Base-by-base conservation (phyloP, 2,329 filamentous ascomycete genomes). In the Pseudogymnoascus sp. region DNA sequence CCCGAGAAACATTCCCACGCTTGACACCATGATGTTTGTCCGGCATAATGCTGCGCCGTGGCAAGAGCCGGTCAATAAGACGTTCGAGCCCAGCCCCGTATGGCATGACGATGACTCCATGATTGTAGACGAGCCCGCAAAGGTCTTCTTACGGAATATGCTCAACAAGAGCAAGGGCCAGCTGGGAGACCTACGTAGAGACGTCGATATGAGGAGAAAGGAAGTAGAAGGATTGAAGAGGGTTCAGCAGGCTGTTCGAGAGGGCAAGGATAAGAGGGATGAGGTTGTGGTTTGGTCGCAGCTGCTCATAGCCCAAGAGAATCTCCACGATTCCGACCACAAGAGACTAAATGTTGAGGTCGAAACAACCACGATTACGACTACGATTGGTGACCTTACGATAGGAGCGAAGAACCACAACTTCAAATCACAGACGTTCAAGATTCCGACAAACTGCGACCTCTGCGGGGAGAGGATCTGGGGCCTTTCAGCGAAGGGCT, bases 341-440 rank as follows among this genome's bases (percentile, higher is more conserved):
- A 90, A 88, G 73, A 87, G 91, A 63, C 79, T 97, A 44, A 94
- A 90, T 2, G 91, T 91, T 37, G 94, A 97, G 75, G 89, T 97
- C 14, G 94, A 99, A 76, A 92, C 92, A 7, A 88, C 89, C 1
- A 96, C 92, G 1, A 96, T 99, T 72, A 93, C 91, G n/a, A 81
- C 87, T 8, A 90, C 87, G 0, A 93, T 97, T 2, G 94, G 94
- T 37, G 94, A 99, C 73, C 84, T 99, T 62, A 96, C 92, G 1
- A 80, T 96, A 18, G 93, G 93, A 16, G 92, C 92, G 10, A 91
- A 91, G 74, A 96, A 92, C 71, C 94, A 99, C 79, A 94, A 96
- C 72, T 99, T 99, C 82, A 96, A 96, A 76, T 87, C 91, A n/a
- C 92, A 97, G 73, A 97, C 94, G 0, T 99, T 97, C 82, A 97